Evolutionary conservation across 1,284 basidiomycete species (phyloP), one percentile per base, ranked within the genome.

Genomic region (Trametes pubescens): DNA sequence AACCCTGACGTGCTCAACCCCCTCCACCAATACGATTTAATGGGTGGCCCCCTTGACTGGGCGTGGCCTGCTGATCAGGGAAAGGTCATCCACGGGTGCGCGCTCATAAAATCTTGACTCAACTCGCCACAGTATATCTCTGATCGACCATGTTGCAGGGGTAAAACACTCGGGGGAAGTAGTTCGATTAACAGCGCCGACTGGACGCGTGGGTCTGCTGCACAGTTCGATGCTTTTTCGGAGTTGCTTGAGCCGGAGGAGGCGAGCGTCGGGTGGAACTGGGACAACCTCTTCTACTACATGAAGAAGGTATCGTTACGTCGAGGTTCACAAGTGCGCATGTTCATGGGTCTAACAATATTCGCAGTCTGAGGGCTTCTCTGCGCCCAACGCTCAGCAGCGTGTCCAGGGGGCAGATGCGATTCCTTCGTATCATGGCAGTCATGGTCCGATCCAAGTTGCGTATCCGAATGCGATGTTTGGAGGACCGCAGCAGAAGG

Each of bases 121-220:
- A n/a, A n/a, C n/a, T n/a, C n/a, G n/a, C n/a, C n/a, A n/a, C n/a
- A n/a, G n/a, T 24, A 2, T 1, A 8, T 1, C 0, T 1, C 14
- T 38, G 24, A 9, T 10, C 1, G 18, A 4, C 13, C 38, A 1
- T 8, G 11, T 29, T 43, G 18, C 51, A 64, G 63, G 9, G 67
- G 65, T 13, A 86, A 84, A 70, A 86, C 85, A 0, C 79, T 90
- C 2, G 87, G 87, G 29, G 88, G 87, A 1, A 80, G 81, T 48
- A 81, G 84, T 34, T 85, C 85, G 1, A 85, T 89, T 73, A 89
- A 89, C 69, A 86, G 86, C 32, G 85, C 77, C 11, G 76, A 80
- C 13, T 88, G 85, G 76, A 87, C 86, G 14, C 81, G 87, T 8
- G 88, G 84, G 1, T 71, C 82, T 24, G 78, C 78, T 21, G 83